Conservation (phyloP, 2,329 filamentous ascomycete genomes). For the Neopestalotiopsis rosae region DNA sequence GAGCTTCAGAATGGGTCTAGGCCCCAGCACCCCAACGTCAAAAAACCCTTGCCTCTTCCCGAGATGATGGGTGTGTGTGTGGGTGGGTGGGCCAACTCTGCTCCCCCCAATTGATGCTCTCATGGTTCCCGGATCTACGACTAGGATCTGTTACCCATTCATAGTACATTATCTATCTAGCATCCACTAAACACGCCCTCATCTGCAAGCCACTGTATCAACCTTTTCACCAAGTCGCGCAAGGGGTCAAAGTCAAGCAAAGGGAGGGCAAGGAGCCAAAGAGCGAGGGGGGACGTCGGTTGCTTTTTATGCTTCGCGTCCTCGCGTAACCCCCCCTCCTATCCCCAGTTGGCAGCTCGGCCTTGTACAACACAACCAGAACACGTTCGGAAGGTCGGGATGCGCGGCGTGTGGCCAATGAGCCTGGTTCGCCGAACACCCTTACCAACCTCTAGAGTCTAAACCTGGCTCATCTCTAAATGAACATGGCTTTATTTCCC, state of each 20-base stretch:
- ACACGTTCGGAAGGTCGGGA: neutral
- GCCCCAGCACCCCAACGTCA: neutral
- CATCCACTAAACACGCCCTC: no score
- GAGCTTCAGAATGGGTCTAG: neutral
- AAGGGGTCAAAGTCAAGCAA: neutral
- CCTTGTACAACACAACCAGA: neutral
- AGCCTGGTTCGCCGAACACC: neutral
- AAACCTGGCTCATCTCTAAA: neutral
- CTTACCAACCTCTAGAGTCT: neutral
- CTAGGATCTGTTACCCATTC: neutral
- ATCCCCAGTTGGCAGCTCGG: neutral
- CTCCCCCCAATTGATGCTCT: neutral
- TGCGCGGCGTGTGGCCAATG: neutral
- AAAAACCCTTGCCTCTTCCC: neutral
- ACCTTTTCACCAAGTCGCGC: neutral
- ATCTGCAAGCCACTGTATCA: neutral
- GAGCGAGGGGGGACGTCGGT: neutral
- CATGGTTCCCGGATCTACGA: slow-evolving; percentile 1
- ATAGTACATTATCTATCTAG: no score
- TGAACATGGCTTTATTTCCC: neutral
- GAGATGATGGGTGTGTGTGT: neutral
- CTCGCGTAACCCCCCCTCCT: neutral
- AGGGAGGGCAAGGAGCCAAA: neutral
- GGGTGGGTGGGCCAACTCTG: neutral
- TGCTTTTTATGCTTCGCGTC: neutral